Percentiles rank a stretch among this genome's conserved stretches.
Evolutionary conservation across 768 basidiomycete genomes (phyloP).

Genomic region (Leccinellum rugosiceps): DNA sequence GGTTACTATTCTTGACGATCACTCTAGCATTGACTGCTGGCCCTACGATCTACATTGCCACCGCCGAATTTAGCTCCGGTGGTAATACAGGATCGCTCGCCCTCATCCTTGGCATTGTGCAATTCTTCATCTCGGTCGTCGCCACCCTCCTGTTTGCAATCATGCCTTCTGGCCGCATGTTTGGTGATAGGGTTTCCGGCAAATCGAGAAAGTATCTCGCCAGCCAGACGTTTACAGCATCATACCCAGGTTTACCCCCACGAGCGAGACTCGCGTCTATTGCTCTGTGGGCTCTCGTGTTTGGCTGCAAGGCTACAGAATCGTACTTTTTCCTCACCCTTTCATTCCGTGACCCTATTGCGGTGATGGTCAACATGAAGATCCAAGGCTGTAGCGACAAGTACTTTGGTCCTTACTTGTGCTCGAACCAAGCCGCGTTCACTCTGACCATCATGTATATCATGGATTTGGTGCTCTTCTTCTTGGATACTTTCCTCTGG

Average conservation of each 20-base stretch:
- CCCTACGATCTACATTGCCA: slow-evolving; percentile 92
- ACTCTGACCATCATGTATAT: slow-evolving; percentile 97
- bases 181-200: slow-evolving; percentile 94
- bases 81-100: slow-evolving; percentile 67
- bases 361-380: slow-evolving; percentile 96
- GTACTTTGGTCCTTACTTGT: slow-evolving; percentile 79
- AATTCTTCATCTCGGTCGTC: slow-evolving; percentile 89
- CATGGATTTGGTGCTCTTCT: slow-evolving; percentile 97
- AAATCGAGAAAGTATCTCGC: slow-evolving; percentile 97
- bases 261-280: slow-evolving; percentile 75
- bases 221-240: slow-evolving; percentile 96
- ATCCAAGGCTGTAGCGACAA: slow-evolving; percentile 87
- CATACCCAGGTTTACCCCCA: slow-evolving; percentile 71
- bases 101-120: slow-evolving; percentile 92
- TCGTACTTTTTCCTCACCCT: slow-evolving; percentile 98
- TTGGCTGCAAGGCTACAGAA: slow-evolving; percentile 94
- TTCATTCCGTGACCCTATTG: slow-evolving; percentile 90
- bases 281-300: slow-evolving; percentile 86
- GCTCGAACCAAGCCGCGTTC: slow-evolving; percentile 92
- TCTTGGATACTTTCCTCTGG: slow-evolving; percentile 99
- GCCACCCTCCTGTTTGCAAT: slow-evolving; percentile 86
- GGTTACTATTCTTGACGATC: slow-evolving; percentile 84
- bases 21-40: slow-evolving; percentile 89
- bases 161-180: slow-evolving; percentile 97
- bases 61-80: slow-evolving; percentile 61